A percentile compares a stretch with the other conserved stretches of the same genome.
Conservation (phyloP, 2,329 filamentous ascomycete genomes). For the Botrytis tulipae region DNA sequence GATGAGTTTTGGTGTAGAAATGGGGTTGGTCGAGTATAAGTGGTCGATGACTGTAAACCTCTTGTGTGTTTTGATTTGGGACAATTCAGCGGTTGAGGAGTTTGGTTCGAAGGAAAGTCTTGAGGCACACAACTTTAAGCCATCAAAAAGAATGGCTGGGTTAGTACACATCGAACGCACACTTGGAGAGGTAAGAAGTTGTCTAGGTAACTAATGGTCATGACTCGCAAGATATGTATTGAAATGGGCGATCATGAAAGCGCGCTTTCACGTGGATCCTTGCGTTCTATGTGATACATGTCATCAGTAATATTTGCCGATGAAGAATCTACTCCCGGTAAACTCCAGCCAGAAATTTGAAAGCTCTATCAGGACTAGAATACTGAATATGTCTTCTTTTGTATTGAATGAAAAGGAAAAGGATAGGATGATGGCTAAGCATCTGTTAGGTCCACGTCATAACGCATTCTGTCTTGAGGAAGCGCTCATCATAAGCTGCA, state of each 20-base stretch:
- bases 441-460: not conserved
- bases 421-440: not conserved
- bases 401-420: not conserved
- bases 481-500: not conserved
- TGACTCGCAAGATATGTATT: not conserved
- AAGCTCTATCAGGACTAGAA: not conserved
- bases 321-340: not conserved
- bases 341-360: not conserved
- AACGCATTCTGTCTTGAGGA: not conserved
- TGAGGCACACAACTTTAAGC: not conserved
- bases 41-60: too few species aligned
- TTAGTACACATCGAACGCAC: not conserved
- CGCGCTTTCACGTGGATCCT: not conserved
- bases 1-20: too few species aligned
- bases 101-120: not conserved
- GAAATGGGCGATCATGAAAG: not conserved
- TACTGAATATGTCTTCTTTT: not conserved
- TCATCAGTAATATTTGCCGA: not conserved
- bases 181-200: not conserved
- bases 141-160: not conserved
- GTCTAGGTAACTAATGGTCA: not conserved
- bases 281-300: not conserved
- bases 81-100: not conserved
- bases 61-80: not conserved
- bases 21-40: too few species aligned